phyloP scores from a whole-genome alignment of 345 rosid genomes.

The Hibiscus mutabilis region DNA sequence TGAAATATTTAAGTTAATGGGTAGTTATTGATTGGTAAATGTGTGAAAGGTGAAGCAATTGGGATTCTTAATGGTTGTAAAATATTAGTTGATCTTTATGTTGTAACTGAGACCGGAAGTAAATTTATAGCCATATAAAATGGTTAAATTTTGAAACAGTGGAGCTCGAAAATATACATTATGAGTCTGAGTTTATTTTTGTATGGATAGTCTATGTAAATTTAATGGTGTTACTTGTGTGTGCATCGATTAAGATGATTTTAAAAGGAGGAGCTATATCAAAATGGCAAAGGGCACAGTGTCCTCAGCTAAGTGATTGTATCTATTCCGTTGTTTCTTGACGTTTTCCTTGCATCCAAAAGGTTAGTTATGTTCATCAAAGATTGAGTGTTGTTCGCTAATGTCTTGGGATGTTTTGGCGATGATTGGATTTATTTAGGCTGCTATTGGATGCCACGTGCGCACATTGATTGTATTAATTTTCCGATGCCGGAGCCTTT shows the following conservation, averaged over 20 bases:
- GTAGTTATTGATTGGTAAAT: neutral
- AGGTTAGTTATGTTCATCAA: constrained; percentile 34
- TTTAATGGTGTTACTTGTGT: neutral
- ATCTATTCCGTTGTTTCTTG: constrained; percentile 53
- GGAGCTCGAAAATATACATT: neutral
- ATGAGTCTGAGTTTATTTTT: neutral
- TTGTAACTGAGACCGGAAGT: too few species aligned
- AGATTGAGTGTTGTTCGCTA: neutral
- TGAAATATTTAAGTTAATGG: neutral
- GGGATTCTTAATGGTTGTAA: neutral
- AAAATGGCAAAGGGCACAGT: constrained; percentile 55
- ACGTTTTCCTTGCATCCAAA: constrained; percentile 41
- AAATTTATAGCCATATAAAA: too few species aligned
- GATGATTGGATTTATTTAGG: neutral
- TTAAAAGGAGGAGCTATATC: constrained; percentile 68
- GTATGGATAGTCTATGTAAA: neutral
- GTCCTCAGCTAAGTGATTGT: constrained; percentile 68
- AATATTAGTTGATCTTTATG: neutral
- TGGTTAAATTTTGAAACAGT: too few species aligned
- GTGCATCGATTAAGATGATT: constrained; percentile 46
- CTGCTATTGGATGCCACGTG: neutral
- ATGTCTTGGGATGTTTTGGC: neutral
- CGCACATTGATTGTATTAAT: neutral
- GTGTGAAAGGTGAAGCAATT: neutral
- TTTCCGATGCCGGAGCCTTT: neutral